Percentiles rank a stretch among this genome's conserved stretches.
phyloP scores from a whole-genome alignment of 2,329 filamentous ascomycete genomes.

The Xylaria sp. region DNA sequence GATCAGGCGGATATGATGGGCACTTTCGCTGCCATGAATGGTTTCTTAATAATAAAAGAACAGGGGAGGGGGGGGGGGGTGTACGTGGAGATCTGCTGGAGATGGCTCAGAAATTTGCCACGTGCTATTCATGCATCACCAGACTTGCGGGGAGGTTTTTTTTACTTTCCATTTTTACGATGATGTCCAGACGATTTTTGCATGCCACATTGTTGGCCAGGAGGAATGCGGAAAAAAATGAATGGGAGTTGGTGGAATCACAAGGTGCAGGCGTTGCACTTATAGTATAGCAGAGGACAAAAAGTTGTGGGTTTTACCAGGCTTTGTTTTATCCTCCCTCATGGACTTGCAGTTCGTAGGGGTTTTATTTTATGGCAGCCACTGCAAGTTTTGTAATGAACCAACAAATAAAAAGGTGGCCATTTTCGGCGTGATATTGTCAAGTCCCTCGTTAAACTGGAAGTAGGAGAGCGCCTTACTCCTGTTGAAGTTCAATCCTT shows the following conservation, averaged over 20 bases:
- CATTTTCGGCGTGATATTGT: neutral
- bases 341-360: slow-evolving; percentile 5
- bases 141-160: slow-evolving; percentile 28
- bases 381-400: slow-evolving; percentile 17
- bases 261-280: slow-evolving; percentile 23
- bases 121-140: slow-evolving; percentile 20
- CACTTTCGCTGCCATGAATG: slow-evolving; percentile 32
- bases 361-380: slow-evolving; percentile 9
- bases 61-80: slow-evolving; percentile 23
- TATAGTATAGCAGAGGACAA: slow-evolving; percentile 28
- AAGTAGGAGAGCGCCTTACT: neutral
- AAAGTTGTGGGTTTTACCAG: slow-evolving; percentile 30
- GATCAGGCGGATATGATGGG: slow-evolving; percentile 35
- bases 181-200: slow-evolving; percentile 27
- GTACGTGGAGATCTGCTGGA: slow-evolving; percentile 27
- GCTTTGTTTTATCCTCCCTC: neutral
- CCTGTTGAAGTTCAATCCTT: neutral
- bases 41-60: slow-evolving; percentile 41
- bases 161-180: slow-evolving; percentile 19
- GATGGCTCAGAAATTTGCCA: slow-evolving; percentile 33
- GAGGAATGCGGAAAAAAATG: slow-evolving; percentile 41
- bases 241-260: slow-evolving; percentile 41
- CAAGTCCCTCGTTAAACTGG: neutral
- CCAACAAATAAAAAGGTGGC: slow-evolving; percentile 16
- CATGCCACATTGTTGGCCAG: slow-evolving; percentile 30